Conservation (phyloP, 2,329 filamentous ascomycete species). For the Leptodontidium sp. region DNA sequence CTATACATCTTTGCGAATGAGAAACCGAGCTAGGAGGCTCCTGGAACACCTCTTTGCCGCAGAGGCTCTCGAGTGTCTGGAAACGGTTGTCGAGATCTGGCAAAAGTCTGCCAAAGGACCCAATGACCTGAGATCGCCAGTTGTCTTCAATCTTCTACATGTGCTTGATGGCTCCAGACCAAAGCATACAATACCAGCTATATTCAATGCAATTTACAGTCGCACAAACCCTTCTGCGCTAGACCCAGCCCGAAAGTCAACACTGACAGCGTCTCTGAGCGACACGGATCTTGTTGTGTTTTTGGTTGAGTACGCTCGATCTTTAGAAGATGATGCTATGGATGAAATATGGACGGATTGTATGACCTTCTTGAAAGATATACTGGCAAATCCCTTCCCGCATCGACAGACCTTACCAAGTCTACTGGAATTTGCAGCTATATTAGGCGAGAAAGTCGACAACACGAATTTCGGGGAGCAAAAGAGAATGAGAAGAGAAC, state of each 20-base stretch:
- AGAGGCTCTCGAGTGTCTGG: constrained; percentile 91
- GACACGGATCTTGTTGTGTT: constrained; percentile 89
- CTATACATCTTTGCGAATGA: constrained; percentile 90
- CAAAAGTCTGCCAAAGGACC: constrained; percentile 58
- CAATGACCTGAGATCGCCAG: constrained; percentile 60
- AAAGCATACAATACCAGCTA: constrained; percentile 88
- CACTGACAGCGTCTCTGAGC: constrained; percentile 82
- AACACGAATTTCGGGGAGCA: constrained; percentile 98
- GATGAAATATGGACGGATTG: constrained; percentile 99
- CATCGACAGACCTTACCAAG: constrained; percentile 90
- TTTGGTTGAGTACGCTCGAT: constrained; percentile 86
- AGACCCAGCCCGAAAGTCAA: constrained; percentile 83
- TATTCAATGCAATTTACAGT: constrained; percentile 97
- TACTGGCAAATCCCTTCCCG: constrained; percentile 92
- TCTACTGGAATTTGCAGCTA: constrained; percentile 86
- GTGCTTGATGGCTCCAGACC: constrained; percentile 91
- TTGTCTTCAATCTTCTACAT: constrained; percentile 86
- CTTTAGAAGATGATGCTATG: constrained; percentile 94
- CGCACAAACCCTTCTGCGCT: constrained; percentile 85
- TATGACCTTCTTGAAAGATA: constrained; percentile 86
- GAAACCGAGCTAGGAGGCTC: constrained; percentile 85
- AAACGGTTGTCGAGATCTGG: constrained; percentile 91
- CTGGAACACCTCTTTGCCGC: constrained; percentile 93
- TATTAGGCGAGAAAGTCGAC: constrained; percentile 93
- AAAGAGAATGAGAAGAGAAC: constrained; percentile 86